phyloP scores from a whole-genome alignment of 768 basidiomycete species.

The Lactarius sp. region DNA sequence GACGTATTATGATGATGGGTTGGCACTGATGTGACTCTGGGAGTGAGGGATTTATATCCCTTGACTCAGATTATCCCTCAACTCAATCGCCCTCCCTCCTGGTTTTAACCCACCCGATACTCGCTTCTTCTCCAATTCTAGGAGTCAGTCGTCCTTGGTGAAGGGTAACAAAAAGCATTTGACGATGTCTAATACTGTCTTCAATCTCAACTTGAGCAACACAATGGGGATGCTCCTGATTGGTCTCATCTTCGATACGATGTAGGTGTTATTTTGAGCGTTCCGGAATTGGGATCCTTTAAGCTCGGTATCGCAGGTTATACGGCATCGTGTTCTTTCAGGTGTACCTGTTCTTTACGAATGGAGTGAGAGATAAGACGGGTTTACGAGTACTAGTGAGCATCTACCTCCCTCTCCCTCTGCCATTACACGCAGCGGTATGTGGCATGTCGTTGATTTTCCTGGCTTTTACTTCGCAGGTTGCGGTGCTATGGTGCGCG shows the following conservation, averaged over 20 bases:
- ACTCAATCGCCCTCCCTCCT: no score
- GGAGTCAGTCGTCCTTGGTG: not conserved
- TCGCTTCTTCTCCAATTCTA: no score
- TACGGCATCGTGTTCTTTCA: constrained; percentile 12
- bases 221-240: constrained; percentile 11
- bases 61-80: no score
- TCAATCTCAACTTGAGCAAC: not conserved
- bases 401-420: not conserved
- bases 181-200: not conserved
- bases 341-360: constrained; percentile 3
- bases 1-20: no score
- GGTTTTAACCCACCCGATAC: no score
- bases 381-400: constrained; percentile 11
- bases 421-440: not conserved
- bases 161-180: no score
- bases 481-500: constrained; percentile 3
- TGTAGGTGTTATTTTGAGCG: not conserved
- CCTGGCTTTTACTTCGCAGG: not conserved
- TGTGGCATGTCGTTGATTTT: not conserved
- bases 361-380: not conserved
- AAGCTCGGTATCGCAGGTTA: not conserved
- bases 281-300: not conserved
- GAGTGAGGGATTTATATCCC: no score
- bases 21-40: no score
- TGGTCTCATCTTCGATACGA: constrained; percentile 2